Evolutionary conservation across 2,329 filamentous ascomycete genomes (phyloP), one percentile per base, ranked within the genome.

Genomic region (Aspergillus eucalypticola): DNA sequence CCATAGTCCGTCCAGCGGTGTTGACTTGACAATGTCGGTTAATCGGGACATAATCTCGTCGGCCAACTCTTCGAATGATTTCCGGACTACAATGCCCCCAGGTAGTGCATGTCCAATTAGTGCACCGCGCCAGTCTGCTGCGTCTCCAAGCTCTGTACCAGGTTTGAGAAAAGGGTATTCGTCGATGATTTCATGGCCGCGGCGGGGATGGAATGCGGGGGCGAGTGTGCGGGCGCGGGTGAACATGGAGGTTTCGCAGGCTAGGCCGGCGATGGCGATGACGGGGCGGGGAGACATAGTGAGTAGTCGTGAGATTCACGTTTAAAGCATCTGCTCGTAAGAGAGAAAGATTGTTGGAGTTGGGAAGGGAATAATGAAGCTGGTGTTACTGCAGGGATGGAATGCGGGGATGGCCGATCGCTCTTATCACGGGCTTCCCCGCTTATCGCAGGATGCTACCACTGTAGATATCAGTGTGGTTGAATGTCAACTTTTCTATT

Each of bases 161-260:
- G 72, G 63, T 8, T 77, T 75, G 2, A 84, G 71, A 56, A 84
- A 84, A 0, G 69, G 59, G 66, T 84, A 83, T 38, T 79, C 70
- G 1, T 76, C 71, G 56, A 81, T 73, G 32, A 83, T 76, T 56
- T 81, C 78, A 7, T 67, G 54, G 3, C 76, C 81, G 17, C 79
- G 76, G 42, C 73, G 74, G 10, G 82, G 79, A 39, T 83, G 80
- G 58, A 85, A 84, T n/a, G 79, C 82, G 0, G 76, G 68, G 1
- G 80, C 79, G 0, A 72, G 65, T 0, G 83, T 84, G 29, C 81
- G 78, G 0, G 82, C 79, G 2, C 82, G 81, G 5, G 81, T 81
- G 64, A 84, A 84, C 3, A 78, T 82, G 3, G 82, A 84, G 2
- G 81, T 84, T 64, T 85, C 83, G 66, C 81, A 83, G 29, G 82